These are phyloP conservation scores for Suhomyces kunorum DNA, from an alignment of 1,139 yeast genomes.

Conservation along the genomic window DNA sequence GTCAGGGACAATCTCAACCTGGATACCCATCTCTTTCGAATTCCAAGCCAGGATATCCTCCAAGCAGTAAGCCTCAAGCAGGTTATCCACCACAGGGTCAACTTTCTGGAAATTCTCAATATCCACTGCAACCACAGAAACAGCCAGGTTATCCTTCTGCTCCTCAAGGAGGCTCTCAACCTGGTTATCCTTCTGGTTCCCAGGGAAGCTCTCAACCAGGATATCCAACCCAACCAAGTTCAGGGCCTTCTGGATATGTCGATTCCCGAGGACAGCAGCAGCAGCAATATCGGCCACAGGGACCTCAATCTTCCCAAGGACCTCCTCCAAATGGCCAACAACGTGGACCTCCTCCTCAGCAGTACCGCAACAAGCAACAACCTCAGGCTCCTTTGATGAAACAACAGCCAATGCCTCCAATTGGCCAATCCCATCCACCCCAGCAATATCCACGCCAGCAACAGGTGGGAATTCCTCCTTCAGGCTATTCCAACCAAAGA, in stretches of 20 bases:
- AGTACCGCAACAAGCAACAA: slow-evolving; percentile 12
- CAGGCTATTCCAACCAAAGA: slow-evolving; percentile 11
- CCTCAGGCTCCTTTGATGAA: slow-evolving; percentile 13
- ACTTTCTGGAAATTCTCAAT: slow-evolving; percentile 1
- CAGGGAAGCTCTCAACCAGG: too few species aligned
- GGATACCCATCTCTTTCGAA: slow-evolving; percentile 4
- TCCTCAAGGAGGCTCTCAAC: neutral
- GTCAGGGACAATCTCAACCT: slow-evolving; percentile 5
- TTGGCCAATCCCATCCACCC: neutral
- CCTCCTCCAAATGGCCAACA: slow-evolving; percentile 8
- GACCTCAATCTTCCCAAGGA: too few species aligned
- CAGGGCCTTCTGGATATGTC: too few species aligned
- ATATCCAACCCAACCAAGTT: neutral
- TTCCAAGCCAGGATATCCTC: slow-evolving; percentile 4
- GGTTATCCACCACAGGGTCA: slow-evolving; percentile 1
- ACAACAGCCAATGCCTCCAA: slow-evolving; percentile 5
- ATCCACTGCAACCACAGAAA: slow-evolving; percentile 7
- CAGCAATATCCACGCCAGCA: slow-evolving; percentile 12
- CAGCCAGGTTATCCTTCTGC: neutral
- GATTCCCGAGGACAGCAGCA: slow-evolving; percentile 1
- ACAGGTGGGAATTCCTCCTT: slow-evolving; percentile 7
- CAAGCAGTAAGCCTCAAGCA: slow-evolving; percentile 1
- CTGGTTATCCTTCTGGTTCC: slow-evolving; percentile 3
- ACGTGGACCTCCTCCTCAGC: slow-evolving; percentile 13
- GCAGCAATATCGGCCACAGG: neutral